A percentile compares a stretch with the other conserved stretches of the same genome.
phyloP scores from a whole-genome alignment of 2,329 filamentous ascomycete species.

The Blastomyces parvus region DNA sequence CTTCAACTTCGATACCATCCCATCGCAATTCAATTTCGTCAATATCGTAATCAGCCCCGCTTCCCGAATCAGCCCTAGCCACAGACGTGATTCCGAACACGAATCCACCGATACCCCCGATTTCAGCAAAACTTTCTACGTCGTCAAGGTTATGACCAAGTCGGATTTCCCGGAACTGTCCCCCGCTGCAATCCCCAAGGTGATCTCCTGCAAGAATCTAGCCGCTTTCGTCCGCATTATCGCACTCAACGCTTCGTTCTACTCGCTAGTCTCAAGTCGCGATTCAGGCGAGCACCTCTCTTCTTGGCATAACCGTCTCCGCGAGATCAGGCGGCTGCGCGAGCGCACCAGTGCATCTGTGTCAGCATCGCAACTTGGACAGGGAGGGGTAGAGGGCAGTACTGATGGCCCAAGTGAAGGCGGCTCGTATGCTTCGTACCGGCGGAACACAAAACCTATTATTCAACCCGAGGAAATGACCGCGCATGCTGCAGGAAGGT shows the following conservation, averaged over 20 bases:
- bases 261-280: conserved; percentile 78
- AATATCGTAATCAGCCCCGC: conserved; percentile 93
- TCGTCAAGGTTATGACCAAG: conserved; percentile 80
- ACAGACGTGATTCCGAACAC: neutral
- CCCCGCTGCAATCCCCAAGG: conserved; percentile 77
- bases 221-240: conserved; percentile 79
- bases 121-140: conserved; percentile 56
- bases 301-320: conserved; percentile 78
- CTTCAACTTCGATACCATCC: conserved; percentile 85
- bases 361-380: neutral
- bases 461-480: conserved; percentile 27
- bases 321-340: conserved; percentile 72
- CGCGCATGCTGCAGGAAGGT: conserved; percentile 23
- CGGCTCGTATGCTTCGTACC: conserved; percentile 24
- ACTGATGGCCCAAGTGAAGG: conserved; percentile 25
- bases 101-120: conserved; percentile 18
- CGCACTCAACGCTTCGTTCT: conserved; percentile 87
- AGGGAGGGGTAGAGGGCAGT: conserved; percentile 19
- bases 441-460: conserved; percentile 31
- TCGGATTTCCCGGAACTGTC: conserved; percentile 86
- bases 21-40: conserved; percentile 91
- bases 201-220: conserved; percentile 72
- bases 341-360: conserved; percentile 40
- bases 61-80: conserved; percentile 30
- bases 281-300: conserved; percentile 70